Percentiles rank a stretch among this genome's conserved stretches.
Conservation (phyloP, 306 rosid species). For the Gleditsia sinensis region DNA sequence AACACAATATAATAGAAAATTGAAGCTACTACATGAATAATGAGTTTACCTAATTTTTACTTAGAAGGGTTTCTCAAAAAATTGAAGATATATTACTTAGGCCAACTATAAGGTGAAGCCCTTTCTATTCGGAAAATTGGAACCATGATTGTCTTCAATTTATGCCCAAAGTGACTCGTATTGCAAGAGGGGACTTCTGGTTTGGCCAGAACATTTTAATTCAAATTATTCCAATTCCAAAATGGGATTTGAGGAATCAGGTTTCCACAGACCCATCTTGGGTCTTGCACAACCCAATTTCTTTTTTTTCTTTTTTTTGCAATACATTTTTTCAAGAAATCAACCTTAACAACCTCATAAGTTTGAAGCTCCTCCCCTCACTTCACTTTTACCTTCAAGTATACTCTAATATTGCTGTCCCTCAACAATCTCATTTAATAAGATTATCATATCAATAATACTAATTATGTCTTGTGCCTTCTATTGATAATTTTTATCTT, state of each 20-base stretch:
- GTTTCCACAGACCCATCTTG: not conserved
- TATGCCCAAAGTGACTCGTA: not conserved
- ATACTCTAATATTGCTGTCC: not conserved
- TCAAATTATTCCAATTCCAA: not conserved
- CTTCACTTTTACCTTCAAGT: not conserved
- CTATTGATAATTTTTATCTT: not conserved
- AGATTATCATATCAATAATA: not conserved
- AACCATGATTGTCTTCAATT: not conserved
- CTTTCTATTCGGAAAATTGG: not conserved
- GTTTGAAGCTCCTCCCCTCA: not conserved
- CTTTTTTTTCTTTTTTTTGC: not conserved
- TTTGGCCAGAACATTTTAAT: not conserved
- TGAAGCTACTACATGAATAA: not conserved
- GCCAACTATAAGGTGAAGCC: not conserved
- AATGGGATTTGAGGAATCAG: conserved; percentile 1
- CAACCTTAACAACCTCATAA: not conserved
- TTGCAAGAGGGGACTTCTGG: not conserved
- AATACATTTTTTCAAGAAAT: not conserved
- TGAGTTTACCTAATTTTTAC: not conserved
- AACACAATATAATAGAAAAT: not conserved
- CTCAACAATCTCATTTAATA: not conserved
- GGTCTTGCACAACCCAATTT: not conserved
- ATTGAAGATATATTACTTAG: not conserved
- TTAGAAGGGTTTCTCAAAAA: not conserved
- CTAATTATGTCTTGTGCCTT: conserved; percentile 5